Evolutionary conservation across 768 basidiomycete genomes (phyloP).

Genomic region (Mrakia gelida): DNA sequence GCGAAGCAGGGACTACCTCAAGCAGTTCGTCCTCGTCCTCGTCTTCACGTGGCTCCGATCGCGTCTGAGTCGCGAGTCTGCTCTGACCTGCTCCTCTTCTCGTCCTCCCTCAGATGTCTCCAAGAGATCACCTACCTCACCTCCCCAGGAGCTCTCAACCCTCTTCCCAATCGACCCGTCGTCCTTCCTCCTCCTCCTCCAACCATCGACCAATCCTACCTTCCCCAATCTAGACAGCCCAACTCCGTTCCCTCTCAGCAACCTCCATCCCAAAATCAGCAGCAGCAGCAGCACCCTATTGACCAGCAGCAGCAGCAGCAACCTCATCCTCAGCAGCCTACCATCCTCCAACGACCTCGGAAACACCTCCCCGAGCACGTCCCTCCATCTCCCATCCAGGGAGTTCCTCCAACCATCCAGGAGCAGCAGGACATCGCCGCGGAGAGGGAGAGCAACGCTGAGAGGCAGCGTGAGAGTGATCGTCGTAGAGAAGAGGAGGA

Average conservation of each 20-base stretch:
- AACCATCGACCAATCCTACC: neutral
- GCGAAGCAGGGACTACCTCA: slow-evolving; percentile 90
- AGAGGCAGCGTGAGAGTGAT: slow-evolving; percentile 4
- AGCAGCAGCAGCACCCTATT: neutral
- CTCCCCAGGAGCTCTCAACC: slow-evolving; percentile 95
- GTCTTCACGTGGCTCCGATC: slow-evolving; percentile 20
- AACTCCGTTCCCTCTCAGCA: slow-evolving; percentile 1
- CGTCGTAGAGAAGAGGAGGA: neutral
- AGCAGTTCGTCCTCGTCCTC: slow-evolving; percentile 62
- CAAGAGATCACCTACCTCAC: slow-evolving; percentile 98
- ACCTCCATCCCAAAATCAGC: slow-evolving; percentile 12
- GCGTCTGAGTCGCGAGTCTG: slow-evolving; percentile 24
- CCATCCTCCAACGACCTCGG: slow-evolving; percentile 17
- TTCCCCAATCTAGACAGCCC: neutral
- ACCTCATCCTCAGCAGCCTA: slow-evolving; percentile 1
- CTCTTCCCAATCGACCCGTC: slow-evolving; percentile 75
- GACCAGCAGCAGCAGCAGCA: neutral
- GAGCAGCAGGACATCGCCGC: slow-evolving; percentile 14
- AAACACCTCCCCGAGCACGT: slow-evolving; percentile 21
- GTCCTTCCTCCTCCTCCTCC: slow-evolving; percentile 25
- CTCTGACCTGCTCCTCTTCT: slow-evolving; percentile 2
- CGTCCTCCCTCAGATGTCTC: slow-evolving; percentile 61
- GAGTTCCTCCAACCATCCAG: slow-evolving; percentile 25
- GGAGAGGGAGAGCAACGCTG: neutral
- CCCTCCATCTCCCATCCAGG: slow-evolving; percentile 15